Evolutionary conservation across 495 filamentous ascomycete genomes (phyloP).

Genomic region (Bacidia rubella): DNA sequence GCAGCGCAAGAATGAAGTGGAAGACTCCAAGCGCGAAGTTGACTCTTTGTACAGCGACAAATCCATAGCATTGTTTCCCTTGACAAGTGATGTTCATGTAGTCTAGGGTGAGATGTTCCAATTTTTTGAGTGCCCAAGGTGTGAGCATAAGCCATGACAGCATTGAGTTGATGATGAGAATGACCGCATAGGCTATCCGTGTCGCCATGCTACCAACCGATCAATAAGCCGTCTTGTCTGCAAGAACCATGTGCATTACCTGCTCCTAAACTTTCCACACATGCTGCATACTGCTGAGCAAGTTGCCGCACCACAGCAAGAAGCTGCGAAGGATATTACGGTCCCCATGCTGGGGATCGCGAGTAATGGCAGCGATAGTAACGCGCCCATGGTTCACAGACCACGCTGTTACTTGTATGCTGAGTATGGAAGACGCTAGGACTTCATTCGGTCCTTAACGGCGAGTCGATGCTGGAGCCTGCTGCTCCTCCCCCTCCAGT

Average conservation of each 20-base stretch:
- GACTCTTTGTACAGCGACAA: slow-evolving; percentile 91
- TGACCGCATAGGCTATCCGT: slow-evolving; percentile 91
- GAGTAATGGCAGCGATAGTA: slow-evolving; percentile 78
- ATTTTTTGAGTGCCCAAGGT: slow-evolving; percentile 91
- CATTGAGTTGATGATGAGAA: slow-evolving; percentile 92
- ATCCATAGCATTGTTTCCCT: slow-evolving; percentile 85
- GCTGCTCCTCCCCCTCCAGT: too few species aligned
- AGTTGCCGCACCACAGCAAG: slow-evolving; percentile 90
- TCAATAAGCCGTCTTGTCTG: slow-evolving; percentile 12
- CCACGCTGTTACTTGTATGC: too few species aligned
- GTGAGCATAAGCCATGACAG: slow-evolving; percentile 99
- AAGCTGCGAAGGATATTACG: slow-evolving; percentile 63
- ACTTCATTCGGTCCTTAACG: too few species aligned
- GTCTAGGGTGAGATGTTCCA: slow-evolving; percentile 80
- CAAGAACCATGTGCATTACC: slow-evolving; percentile 35
- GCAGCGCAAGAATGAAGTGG: slow-evolving; percentile 69
- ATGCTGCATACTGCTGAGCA: slow-evolving; percentile 88
- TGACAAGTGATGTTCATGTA: slow-evolving; percentile 89
- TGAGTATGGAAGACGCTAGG: too few species aligned
- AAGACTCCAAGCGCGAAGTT: slow-evolving; percentile 94
- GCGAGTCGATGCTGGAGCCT: too few species aligned
- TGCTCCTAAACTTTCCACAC: slow-evolving; percentile 93
- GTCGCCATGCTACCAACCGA: slow-evolving; percentile 62
- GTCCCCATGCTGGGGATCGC: slow-evolving; percentile 76
- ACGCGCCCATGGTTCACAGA: slow-evolving; percentile 67